Percentiles rank a stretch among this genome's conserved stretches.
phyloP scores from a whole-genome alignment of 202 grass and related monocot species.

The Musa balbisiana region DNA sequence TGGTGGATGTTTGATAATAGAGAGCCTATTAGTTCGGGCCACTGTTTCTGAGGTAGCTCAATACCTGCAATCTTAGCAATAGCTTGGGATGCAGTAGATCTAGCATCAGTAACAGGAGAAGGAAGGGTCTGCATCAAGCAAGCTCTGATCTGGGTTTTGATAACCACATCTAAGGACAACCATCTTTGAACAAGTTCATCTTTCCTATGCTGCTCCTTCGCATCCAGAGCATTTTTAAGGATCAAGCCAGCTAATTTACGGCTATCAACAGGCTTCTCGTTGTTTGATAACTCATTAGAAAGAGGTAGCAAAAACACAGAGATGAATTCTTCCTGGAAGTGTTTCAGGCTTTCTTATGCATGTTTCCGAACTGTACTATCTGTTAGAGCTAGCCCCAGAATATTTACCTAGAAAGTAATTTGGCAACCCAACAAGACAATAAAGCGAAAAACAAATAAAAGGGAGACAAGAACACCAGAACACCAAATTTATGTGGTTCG shows the following conservation, averaged over 20 bases:
- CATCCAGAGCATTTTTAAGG: slow-evolving; percentile 17
- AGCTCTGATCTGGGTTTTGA: slow-evolving; percentile 8
- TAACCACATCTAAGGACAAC: background rate
- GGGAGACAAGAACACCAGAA: no score
- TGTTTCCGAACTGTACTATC: background rate
- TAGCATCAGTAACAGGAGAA: slow-evolving; percentile 4
- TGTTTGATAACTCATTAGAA: slow-evolving; percentile 16
- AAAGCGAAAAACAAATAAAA: no score
- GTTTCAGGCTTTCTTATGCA: slow-evolving; percentile 16
- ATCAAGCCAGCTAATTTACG: slow-evolving; percentile 12
- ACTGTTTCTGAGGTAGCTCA: slow-evolving; percentile 5
- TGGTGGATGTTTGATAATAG: slow-evolving; percentile 4
- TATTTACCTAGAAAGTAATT: no score
- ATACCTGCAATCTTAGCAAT: slow-evolving; percentile 14
- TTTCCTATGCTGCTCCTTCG: slow-evolving; percentile 6
- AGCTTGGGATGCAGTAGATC: slow-evolving; percentile 7
- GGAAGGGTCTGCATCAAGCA: slow-evolving; percentile 6
- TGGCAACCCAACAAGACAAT: no score
- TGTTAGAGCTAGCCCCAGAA: no score
- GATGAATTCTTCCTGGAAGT: slow-evolving; percentile 18
- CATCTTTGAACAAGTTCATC: slow-evolving; percentile 15
- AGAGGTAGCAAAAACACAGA: background rate
- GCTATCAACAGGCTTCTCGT: slow-evolving; percentile 16
- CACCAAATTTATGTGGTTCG: no score
- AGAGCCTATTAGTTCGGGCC: slow-evolving; percentile 1